These are phyloP conservation scores for Paxillus rubicundulus DNA, from an alignment of 768 basidiomycete genomes.

Conservation along the genomic window DNA sequence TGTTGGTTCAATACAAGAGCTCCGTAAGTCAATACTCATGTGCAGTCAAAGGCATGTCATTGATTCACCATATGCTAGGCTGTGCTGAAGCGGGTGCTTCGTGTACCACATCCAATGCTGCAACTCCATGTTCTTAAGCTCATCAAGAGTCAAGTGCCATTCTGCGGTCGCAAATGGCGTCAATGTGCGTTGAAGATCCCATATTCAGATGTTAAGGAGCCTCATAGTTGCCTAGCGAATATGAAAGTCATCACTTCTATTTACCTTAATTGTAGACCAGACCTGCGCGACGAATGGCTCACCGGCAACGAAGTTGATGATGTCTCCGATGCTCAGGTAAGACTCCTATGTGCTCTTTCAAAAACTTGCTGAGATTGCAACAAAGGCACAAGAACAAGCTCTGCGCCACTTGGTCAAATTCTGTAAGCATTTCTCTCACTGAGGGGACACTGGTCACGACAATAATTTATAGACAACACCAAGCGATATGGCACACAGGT, in stretches of 20 bases:
- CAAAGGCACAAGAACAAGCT: constrained; percentile 91
- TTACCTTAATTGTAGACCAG: constrained; percentile 95
- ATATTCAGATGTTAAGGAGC: background rate
- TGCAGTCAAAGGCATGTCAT: background rate
- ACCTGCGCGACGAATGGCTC: constrained; percentile 96
- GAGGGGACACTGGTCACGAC: constrained; percentile 5
- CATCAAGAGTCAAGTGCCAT: constrained; percentile 98
- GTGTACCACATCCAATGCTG: constrained; percentile 90
- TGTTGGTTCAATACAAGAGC: constrained; percentile 97
- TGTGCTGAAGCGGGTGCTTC: constrained; percentile 90
- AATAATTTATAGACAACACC: constrained; percentile 66
- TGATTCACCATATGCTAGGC: constrained; percentile 53
- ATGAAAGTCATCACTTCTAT: constrained; percentile 99
- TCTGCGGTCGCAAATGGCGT: constrained; percentile 96
- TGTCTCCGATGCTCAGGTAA: constrained; percentile 84
- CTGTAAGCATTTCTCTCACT: constrained; percentile 52
- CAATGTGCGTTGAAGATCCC: constrained; percentile 61
- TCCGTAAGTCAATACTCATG: constrained; percentile 59
- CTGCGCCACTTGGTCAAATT: constrained; percentile 92
- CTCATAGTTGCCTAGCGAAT: constrained; percentile 61
- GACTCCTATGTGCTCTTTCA: constrained; percentile 11
- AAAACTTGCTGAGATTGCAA: constrained; percentile 10
- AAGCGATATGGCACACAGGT: constrained; percentile 77
- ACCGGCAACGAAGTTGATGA: constrained; percentile 91
- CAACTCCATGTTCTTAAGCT: constrained; percentile 94